Conservation (phyloP, 208 protist genomes). For the Giardia duodenalis region DNA sequence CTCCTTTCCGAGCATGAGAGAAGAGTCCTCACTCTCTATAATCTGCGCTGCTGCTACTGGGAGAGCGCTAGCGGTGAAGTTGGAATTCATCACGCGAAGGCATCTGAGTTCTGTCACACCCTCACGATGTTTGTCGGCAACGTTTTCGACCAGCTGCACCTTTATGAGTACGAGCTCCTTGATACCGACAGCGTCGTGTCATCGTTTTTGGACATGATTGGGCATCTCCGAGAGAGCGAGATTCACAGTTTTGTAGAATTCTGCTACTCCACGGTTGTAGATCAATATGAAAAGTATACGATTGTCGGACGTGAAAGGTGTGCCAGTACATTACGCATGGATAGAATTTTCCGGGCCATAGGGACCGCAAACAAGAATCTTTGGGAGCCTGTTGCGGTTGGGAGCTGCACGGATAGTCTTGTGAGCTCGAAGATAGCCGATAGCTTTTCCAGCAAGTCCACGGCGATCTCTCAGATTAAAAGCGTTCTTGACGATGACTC, state of each 20-base stretch:
- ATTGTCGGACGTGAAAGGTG: not conserved
- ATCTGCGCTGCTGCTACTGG: slow-evolving; percentile 7
- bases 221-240: not conserved
- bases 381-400: too few relatives aligned
- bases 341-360: not conserved
- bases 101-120: not conserved
- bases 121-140: not conserved
- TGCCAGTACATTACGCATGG: not conserved
- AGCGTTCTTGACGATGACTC: not conserved
- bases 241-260: not conserved
- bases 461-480: not conserved
- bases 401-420: not conserved
- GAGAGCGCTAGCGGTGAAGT: not conserved
- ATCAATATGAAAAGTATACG: not conserved
- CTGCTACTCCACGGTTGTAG: not conserved
- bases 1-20: not conserved
- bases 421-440: not conserved
- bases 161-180: not conserved
- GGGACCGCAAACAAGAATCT: too few relatives aligned
- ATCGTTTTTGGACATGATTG: not conserved
- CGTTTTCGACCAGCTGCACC: not conserved
- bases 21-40: not conserved
- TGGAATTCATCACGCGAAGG: not conserved
- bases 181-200: not conserved
- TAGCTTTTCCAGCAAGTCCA: not conserved